phyloP scores from a whole-genome alignment of 2,329 filamentous ascomycete genomes.

The Hymenoscyphus albidus region DNA sequence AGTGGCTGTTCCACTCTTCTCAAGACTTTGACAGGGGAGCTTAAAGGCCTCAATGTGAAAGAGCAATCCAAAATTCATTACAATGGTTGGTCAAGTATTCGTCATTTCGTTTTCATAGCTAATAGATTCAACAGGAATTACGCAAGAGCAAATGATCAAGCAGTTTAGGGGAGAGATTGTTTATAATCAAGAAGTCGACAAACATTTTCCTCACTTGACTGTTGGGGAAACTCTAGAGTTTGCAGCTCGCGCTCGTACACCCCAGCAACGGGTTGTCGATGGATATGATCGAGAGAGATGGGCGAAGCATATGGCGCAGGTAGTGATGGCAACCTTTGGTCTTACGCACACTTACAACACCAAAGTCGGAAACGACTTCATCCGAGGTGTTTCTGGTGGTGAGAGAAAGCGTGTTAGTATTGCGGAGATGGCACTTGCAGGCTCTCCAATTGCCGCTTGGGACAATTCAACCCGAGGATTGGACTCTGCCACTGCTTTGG shows the following conservation, averaged over 20 bases:
- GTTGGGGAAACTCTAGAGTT: slow-evolving; percentile 73
- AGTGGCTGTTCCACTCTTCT: slow-evolving; percentile 63
- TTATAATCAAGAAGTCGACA: slow-evolving; percentile 73
- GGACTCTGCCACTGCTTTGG: slow-evolving; percentile 69
- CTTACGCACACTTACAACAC: slow-evolving; percentile 69
- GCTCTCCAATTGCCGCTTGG: slow-evolving; percentile 44
- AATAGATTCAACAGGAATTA: slow-evolving; percentile 42
- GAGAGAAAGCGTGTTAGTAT: slow-evolving; percentile 79
- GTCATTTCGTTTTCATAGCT: slow-evolving; percentile 47
- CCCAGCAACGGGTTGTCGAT: slow-evolving; percentile 51
- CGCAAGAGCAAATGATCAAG: slow-evolving; percentile 48
- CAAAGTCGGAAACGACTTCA: slow-evolving; percentile 70
- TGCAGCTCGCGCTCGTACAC: slow-evolving; percentile 65
- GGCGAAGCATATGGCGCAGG: slow-evolving; percentile 40
- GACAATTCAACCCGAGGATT: slow-evolving; percentile 58
- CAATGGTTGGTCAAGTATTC: slow-evolving; percentile 58
- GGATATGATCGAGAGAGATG: slow-evolving; percentile 57
- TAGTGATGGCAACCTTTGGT: slow-evolving; percentile 68
- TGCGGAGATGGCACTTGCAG: slow-evolving; percentile 63
- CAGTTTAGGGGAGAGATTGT: slow-evolving; percentile 63
- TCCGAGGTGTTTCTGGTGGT: slow-evolving; percentile 66
- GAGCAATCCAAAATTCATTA: slow-evolving; percentile 54
- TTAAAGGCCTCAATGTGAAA: slow-evolving; percentile 54
- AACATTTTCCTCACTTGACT: slow-evolving; percentile 72
- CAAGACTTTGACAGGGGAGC: slow-evolving; percentile 56